Evolutionary conservation across 2,329 filamentous ascomycete species (phyloP).

Genomic region (Colletotrichum eleusines): DNA sequence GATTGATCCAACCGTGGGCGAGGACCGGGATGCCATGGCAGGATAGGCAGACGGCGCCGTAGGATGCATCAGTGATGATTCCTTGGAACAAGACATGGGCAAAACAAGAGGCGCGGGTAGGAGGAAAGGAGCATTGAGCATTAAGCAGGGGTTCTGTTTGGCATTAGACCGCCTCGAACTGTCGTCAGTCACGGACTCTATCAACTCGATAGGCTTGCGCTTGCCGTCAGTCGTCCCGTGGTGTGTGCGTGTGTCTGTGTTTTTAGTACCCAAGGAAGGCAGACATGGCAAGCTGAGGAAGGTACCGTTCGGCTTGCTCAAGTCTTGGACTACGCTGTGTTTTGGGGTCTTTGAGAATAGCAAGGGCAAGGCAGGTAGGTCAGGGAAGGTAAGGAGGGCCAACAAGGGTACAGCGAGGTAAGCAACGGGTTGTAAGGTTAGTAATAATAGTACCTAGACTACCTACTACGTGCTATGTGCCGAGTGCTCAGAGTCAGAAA

Average conservation of each 20-base stretch:
- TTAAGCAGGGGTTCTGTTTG: slow-evolving; percentile 37
- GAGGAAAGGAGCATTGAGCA: slow-evolving; percentile 13
- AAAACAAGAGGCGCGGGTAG: slow-evolving; percentile 19
- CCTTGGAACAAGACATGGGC: slow-evolving; percentile 32
- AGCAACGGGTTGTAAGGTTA: too few relatives aligned
- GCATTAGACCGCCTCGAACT: slow-evolving; percentile 40
- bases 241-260: not conserved
- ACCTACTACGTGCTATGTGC: not conserved
- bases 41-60: slow-evolving; percentile 23
- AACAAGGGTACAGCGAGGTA: slow-evolving; percentile 14
- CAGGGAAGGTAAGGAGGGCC: too few relatives aligned
- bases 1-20: slow-evolving; percentile 19
- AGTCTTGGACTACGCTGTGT: too few relatives aligned
- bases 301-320: slow-evolving; percentile 26
- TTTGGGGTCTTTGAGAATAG: too few relatives aligned
- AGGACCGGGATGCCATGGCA: not conserved
- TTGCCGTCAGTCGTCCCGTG: slow-evolving; percentile 17
- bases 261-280: slow-evolving; percentile 6
- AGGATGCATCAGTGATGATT: too few relatives aligned
- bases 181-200: slow-evolving; percentile 31
- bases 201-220: slow-evolving; percentile 27
- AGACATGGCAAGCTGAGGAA: slow-evolving; percentile 22
- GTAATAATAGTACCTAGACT: too few relatives aligned
- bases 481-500: slow-evolving; percentile 18
- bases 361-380: too few relatives aligned